These are phyloP conservation scores for Aspergillus ochraceoroseus DNA, from an alignment of 2,329 filamentous ascomycete genomes.

Conservation along the genomic window DNA sequence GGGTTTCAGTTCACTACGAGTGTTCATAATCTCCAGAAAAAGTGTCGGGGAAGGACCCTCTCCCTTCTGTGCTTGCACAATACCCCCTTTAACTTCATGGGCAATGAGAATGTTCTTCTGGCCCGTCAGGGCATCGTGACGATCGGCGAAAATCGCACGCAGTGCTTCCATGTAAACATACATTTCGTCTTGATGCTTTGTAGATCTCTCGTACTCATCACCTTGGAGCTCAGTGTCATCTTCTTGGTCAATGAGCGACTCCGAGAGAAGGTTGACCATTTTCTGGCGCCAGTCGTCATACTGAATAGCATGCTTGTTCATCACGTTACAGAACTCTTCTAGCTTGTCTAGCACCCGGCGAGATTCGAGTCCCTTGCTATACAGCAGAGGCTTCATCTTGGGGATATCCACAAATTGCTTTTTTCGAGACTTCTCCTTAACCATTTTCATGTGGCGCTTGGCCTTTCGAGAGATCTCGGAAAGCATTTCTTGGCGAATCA, in stretches of 20 bases:
- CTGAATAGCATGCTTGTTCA: constrained; percentile 67
- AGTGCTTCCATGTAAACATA: constrained; percentile 80
- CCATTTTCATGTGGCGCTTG: constrained; percentile 58
- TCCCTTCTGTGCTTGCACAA: constrained; percentile 56
- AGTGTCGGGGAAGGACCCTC: constrained; percentile 68
- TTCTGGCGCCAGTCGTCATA: constrained; percentile 71
- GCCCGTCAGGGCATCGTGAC: constrained; percentile 70
- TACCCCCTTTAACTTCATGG: constrained; percentile 63
- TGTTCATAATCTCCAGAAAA: constrained; percentile 48
- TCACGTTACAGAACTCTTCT: constrained; percentile 57
- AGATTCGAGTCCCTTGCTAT: constrained; percentile 67
- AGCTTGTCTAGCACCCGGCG: constrained; percentile 61
- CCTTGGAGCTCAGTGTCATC: constrained; percentile 70
- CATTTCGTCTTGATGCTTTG: constrained; percentile 80
- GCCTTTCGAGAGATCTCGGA: constrained; percentile 54
- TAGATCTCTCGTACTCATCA: constrained; percentile 83
- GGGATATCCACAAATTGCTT: constrained; percentile 61
- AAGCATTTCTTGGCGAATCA: constrained; percentile 73
- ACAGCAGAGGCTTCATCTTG: constrained; percentile 50
- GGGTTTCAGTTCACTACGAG: constrained; percentile 45
- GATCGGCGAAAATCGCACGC: constrained; percentile 70
- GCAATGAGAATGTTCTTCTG: constrained; percentile 68
- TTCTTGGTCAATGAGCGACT: constrained; percentile 78
- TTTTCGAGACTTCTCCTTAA: constrained; percentile 51
- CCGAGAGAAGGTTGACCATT: constrained; percentile 65